Percentiles rank a stretch among this genome's conserved stretches.
Evolutionary conservation across 2,329 filamentous ascomycete species (phyloP).

Genomic region (Pseudocercospora pini-densiflorae): DNA sequence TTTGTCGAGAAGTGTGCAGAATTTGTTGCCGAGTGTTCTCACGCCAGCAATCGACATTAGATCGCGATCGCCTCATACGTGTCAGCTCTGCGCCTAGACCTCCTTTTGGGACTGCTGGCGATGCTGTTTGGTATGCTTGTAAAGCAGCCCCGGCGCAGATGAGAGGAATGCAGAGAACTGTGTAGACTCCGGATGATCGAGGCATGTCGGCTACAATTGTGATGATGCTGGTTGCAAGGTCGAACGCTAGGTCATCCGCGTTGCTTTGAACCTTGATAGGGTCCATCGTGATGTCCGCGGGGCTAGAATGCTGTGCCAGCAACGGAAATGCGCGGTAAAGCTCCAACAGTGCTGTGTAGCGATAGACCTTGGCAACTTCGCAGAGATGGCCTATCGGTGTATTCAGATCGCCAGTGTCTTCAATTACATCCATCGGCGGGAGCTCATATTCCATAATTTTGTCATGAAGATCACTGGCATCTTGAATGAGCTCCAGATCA

Average conservation of each 20-base stretch:
- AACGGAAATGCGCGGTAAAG: constrained; percentile 21
- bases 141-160: constrained; percentile 19
- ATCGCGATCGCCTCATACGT: constrained; percentile 7
- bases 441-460: constrained; percentile 10
- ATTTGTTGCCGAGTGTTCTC: constrained; percentile 18
- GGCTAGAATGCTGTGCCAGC: not conserved
- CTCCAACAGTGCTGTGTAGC: constrained; percentile 20
- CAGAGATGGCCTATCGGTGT: constrained; percentile 20
- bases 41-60: constrained; percentile 9
- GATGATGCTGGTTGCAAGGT: constrained; percentile 18
- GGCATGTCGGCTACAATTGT: constrained; percentile 18
- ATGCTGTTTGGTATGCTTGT: not conserved
- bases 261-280: not conserved
- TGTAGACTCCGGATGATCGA: constrained; percentile 15
- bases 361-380: constrained; percentile 20
- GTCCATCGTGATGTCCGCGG: not conserved
- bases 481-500: constrained; percentile 5
- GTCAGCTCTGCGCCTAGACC: constrained; percentile 5
- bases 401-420: constrained; percentile 21
- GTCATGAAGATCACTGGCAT: constrained; percentile 13
- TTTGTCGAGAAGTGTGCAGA: constrained; percentile 10
- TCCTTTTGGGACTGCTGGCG: not conserved
- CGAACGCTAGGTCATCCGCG: constrained; percentile 6
- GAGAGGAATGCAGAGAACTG: constrained; percentile 20
- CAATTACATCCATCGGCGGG: constrained; percentile 5